Conservation (phyloP, 345 rosid genomes). For the Balakata baccata region DNA sequence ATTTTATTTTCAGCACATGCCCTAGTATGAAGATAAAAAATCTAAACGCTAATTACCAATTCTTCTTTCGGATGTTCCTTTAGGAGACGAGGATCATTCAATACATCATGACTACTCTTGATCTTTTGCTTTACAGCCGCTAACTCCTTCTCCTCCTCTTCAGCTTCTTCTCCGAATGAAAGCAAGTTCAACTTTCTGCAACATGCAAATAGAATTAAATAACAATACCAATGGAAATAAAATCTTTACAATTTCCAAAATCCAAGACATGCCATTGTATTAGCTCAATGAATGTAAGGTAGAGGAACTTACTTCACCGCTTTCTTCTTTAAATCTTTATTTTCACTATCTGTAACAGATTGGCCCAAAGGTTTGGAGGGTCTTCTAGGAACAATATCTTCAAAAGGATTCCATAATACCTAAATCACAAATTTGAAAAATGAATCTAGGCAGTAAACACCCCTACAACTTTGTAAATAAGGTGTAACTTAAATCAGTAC, state of each 20-base stretch:
- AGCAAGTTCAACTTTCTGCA: slow-evolving; percentile 85
- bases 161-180: slow-evolving; percentile 97
- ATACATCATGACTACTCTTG: slow-evolving; percentile 92
- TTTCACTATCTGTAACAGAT: slow-evolving; percentile 40
- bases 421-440: slow-evolving; percentile 24
- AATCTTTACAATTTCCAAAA: neutral
- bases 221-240: slow-evolving; percentile 6
- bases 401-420: slow-evolving; percentile 96
- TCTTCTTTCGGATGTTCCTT: slow-evolving; percentile 48
- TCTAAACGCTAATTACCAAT: slow-evolving; percentile 33
- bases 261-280: slow-evolving; percentile 4
- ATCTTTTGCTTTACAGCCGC: slow-evolving; percentile 69
- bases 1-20: slow-evolving; percentile 31
- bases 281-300: neutral
- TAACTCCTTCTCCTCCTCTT: slow-evolving; percentile 88
- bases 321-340: slow-evolving; percentile 59
- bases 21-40: neutral
- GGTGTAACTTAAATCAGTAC: neutral
- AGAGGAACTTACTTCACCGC: slow-evolving; percentile 60
- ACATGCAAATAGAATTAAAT: slow-evolving; percentile 25
- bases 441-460: neutral
- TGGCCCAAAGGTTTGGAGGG: slow-evolving; percentile 32
- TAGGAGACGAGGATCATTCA: slow-evolving; percentile 88
- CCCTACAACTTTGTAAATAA: neutral
- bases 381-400: slow-evolving; percentile 79